These are phyloP conservation scores for Fonsecaea nubica DNA, from an alignment of 2,329 filamentous ascomycete genomes.

Conservation along the genomic window DNA sequence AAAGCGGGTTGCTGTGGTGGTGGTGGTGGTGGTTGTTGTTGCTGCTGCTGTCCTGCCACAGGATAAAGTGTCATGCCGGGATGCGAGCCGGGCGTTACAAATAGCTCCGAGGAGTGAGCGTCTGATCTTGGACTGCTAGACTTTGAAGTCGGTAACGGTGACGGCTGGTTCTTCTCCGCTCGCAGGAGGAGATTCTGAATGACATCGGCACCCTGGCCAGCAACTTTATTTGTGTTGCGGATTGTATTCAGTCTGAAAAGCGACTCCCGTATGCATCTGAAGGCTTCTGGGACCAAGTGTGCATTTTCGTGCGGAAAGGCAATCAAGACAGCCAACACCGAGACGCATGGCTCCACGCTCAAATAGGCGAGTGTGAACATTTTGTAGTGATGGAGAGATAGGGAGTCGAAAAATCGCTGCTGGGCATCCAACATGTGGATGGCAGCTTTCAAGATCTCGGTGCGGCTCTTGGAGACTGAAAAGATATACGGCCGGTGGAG, in stretches of 20 bases:
- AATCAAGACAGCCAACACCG: constrained; percentile 26
- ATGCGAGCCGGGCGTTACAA: constrained; percentile 16
- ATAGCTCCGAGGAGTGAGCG: constrained; percentile 11
- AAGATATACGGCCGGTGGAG: constrained; percentile 27
- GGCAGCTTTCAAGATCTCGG: constrained; percentile 15
- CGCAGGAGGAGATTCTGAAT: constrained; percentile 26
- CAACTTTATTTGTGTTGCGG: constrained; percentile 19
- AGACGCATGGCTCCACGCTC: constrained; percentile 21
- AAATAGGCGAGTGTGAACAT: constrained; percentile 24
- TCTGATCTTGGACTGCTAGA: constrained; percentile 3
- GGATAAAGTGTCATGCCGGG: constrained; percentile 1
- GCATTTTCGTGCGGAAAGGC: constrained; percentile 20
- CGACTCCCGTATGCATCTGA: constrained; percentile 18
- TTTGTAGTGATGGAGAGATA: constrained; percentile 19
- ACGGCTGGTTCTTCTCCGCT: constrained; percentile 25
- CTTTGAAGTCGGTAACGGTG: constrained; percentile 1
- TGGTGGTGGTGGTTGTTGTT: too few relatives aligned
- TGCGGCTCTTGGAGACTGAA: constrained; percentile 17
- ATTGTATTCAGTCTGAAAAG: constrained; percentile 21
- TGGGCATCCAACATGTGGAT: constrained; percentile 23
- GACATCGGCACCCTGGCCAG: constrained; percentile 26
- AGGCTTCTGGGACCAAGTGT: constrained; percentile 16
- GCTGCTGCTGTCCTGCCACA: constrained; percentile 2
- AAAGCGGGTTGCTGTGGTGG: constrained; percentile 10
- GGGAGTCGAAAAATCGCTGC: constrained; percentile 15